Conservation (phyloP, 176 grass and related monocot species). For the Oryza brachyantha region DNA sequence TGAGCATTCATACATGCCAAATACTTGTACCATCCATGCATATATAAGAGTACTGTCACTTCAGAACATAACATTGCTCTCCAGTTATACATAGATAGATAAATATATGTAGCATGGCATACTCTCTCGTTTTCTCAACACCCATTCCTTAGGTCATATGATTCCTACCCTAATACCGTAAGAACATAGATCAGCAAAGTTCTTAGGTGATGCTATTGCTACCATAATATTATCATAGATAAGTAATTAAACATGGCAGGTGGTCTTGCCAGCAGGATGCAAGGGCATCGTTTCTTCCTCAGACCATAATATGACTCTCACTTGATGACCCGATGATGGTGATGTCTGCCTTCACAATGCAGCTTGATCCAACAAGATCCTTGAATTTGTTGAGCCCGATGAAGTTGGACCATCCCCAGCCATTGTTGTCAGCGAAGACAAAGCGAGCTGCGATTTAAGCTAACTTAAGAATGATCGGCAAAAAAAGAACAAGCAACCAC, state of each 20-base stretch:
- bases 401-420: slow-evolving; percentile 27
- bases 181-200: not conserved
- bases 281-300: not conserved
- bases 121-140: not conserved
- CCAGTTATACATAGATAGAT: not conserved
- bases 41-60: not conserved
- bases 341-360: slow-evolving; percentile 17
- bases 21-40: not conserved
- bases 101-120: not conserved
- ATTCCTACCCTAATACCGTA: not conserved
- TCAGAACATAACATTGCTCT: not conserved
- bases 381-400: not conserved
- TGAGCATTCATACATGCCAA: not conserved
- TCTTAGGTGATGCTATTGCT: not conserved
- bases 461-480: not conserved
- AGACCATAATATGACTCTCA: not conserved
- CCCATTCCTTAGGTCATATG: not conserved
- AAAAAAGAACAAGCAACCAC: not conserved
- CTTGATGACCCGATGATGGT: slow-evolving; percentile 30
- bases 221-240: not conserved
- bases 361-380: slow-evolving; percentile 17
- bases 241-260: not conserved
- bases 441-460: not conserved
- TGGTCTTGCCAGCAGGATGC: not conserved
- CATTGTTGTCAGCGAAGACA: not conserved